Percentiles rank a stretch among this genome's conserved stretches.
These are phyloP conservation scores for Nigrograna mackinnonii DNA, from an alignment of 2,329 filamentous ascomycete species.

Conservation along the genomic window DNA sequence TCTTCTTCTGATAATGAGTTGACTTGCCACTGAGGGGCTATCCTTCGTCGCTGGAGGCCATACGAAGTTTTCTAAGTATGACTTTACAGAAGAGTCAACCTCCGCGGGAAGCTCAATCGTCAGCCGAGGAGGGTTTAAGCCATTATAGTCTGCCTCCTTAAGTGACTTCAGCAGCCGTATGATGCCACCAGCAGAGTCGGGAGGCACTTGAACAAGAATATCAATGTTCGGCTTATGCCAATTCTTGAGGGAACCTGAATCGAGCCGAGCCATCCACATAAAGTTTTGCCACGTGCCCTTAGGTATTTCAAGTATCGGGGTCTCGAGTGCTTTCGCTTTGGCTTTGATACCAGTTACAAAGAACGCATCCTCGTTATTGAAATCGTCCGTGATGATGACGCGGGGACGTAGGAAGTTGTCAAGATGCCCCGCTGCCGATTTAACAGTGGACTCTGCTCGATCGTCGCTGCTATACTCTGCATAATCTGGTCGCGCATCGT, in stretches of 20 bases:
- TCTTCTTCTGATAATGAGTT: conserved; percentile 73
- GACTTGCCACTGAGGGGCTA: conserved; percentile 46
- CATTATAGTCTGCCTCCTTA: conserved; percentile 73
- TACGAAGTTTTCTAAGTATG: conserved; percentile 65
- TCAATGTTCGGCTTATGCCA: conserved; percentile 83
- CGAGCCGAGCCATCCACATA: conserved; percentile 78
- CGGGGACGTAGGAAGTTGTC: conserved; percentile 76
- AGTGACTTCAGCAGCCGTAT: conserved; percentile 79
- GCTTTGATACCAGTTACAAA: conserved; percentile 65
- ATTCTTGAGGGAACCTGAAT: conserved; percentile 70
- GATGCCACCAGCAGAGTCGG: conserved; percentile 72
- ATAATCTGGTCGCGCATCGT: conserved; percentile 78
- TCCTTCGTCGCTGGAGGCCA: conserved; percentile 63
- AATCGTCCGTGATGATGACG: conserved; percentile 73
- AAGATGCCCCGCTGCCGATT: conserved; percentile 71
- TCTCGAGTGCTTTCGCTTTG: conserved; percentile 55
- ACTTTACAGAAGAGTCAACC: conserved; percentile 66
- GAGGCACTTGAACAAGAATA: conserved; percentile 78
- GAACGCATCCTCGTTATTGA: conserved; percentile 67
- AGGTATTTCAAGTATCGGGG: conserved; percentile 78
- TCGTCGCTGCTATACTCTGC: conserved; percentile 69
- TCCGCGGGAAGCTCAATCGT: conserved; percentile 80
- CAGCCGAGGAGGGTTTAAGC: conserved; percentile 70
- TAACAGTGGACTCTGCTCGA: conserved; percentile 68
- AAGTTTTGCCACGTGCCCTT: conserved; percentile 64